phyloP scores from a whole-genome alignment of 495 filamentous ascomycete genomes.

The Hyaloscypha bicolor region DNA sequence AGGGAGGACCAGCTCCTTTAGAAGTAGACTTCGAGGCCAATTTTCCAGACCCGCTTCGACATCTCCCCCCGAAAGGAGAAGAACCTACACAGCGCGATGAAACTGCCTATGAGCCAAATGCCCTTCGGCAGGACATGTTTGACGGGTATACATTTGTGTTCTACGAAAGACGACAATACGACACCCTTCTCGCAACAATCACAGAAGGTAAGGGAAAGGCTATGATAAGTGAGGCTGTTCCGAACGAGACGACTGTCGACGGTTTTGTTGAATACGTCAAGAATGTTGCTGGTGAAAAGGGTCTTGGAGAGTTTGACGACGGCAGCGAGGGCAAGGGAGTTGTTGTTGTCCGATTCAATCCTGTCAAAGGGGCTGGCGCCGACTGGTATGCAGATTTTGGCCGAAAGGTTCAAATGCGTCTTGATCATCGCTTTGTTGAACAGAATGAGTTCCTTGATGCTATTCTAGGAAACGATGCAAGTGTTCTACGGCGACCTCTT shows the following conservation, averaged over 20 bases:
- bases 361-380: constrained; percentile 57
- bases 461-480: constrained; percentile 77
- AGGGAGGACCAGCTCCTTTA: constrained; percentile 64
- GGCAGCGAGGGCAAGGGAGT: constrained; percentile 67
- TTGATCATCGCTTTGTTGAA: constrained; percentile 81
- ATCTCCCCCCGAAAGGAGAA: constrained; percentile 73
- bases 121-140: constrained; percentile 69
- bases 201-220: constrained; percentile 83
- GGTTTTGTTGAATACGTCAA: constrained; percentile 81
- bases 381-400: constrained; percentile 73
- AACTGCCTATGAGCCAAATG: constrained; percentile 69
- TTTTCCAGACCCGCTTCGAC: constrained; percentile 75
- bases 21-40: constrained; percentile 80
- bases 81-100: constrained; percentile 67
- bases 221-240: constrained; percentile 60
- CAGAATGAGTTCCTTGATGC: constrained; percentile 94
- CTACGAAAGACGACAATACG: constrained; percentile 75
- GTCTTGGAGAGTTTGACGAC: constrained; percentile 61
- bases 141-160: constrained; percentile 90
- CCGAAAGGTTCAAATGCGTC: constrained; percentile 63
- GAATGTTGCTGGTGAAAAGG: constrained; percentile 72
- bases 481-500: constrained; percentile 65
- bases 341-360: constrained; percentile 75
- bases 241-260: constrained; percentile 68
- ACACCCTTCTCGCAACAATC: constrained; percentile 72